Evolutionary conservation across 1,139 yeast species (phyloP).

Genomic region (Kodamaea plutei): DNA sequence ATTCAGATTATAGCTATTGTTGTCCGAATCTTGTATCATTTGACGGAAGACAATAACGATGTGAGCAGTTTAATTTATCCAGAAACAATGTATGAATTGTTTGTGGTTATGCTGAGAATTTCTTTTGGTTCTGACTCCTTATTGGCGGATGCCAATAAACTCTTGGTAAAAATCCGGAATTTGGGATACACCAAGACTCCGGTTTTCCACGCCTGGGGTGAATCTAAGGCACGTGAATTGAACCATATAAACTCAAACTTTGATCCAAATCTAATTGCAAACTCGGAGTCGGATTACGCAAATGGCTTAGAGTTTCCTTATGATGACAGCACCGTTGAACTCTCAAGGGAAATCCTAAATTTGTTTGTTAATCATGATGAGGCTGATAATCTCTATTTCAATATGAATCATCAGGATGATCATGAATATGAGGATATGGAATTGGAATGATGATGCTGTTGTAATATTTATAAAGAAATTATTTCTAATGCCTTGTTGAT

Average conservation of each 20-base stretch:
- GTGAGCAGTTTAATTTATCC: conserved; percentile 34
- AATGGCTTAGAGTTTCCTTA: conserved; percentile 63
- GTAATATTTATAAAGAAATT: background rate
- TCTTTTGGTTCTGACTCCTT: conserved; percentile 50
- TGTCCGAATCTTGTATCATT: conserved; percentile 29
- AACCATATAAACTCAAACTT: conserved; percentile 26
- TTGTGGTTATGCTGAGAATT: conserved; percentile 52
- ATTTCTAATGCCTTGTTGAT: too few relatives aligned
- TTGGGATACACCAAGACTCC: conserved; percentile 18
- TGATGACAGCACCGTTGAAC: conserved; percentile 59
- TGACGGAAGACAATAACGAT: conserved; percentile 25
- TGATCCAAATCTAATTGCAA: conserved; percentile 22
- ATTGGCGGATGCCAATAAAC: conserved; percentile 30
- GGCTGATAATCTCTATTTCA: conserved; percentile 68
- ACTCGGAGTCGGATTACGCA: conserved; percentile 38
- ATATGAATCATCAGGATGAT: conserved; percentile 48
- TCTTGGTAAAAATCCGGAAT: conserved; percentile 28
- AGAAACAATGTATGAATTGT: conserved; percentile 44
- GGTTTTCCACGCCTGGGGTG: conserved; percentile 43
- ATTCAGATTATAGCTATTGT: conserved; percentile 40
- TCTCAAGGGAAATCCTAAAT: conserved; percentile 70
- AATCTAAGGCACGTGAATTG: conserved; percentile 36
- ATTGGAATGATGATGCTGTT: background rate
- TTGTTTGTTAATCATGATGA: conserved; percentile 71
- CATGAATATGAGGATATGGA: conserved; percentile 1